These are phyloP conservation scores for Pleurotus cornucopiae DNA, from an alignment of 768 basidiomycete species.

Conservation along the genomic window DNA sequence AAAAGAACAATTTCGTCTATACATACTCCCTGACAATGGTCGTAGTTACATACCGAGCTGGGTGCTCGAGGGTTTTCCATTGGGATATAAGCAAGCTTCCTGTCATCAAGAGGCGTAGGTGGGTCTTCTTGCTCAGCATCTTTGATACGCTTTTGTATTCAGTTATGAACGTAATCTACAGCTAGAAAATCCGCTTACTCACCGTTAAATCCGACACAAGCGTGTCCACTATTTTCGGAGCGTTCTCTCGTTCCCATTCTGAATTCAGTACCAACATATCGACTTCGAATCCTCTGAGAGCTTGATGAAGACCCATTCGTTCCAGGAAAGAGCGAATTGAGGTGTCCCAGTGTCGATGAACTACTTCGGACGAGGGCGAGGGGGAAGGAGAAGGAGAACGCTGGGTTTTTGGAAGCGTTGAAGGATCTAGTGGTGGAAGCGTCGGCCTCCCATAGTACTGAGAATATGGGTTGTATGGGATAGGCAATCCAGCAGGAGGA, in stretches of 20 bases:
- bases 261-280: constrained; percentile 70
- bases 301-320: constrained; percentile 52
- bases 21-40: neutral
- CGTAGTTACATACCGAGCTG: constrained; percentile 45
- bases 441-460: neutral
- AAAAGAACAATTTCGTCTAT: neutral
- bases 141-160: constrained; percentile 5
- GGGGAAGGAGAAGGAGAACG: constrained; percentile 23
- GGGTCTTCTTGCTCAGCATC: neutral
- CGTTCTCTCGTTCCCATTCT: constrained; percentile 56
- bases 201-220: constrained; percentile 51
- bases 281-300: constrained; percentile 58
- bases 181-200: constrained; percentile 15
- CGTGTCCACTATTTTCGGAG: constrained; percentile 51
- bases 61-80: constrained; percentile 48
- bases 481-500: neutral
- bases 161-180: no score
- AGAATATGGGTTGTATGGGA: neutral
- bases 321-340: constrained; percentile 50
- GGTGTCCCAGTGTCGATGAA: constrained; percentile 59
- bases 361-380: constrained; percentile 32
- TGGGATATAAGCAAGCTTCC: constrained; percentile 63
- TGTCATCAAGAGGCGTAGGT: constrained; percentile 46
- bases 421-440: neutral
- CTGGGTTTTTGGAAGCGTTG: constrained; percentile 9